Base-by-base conservation (phyloP, 352 stramenopile species). In the Discostella stelligera region DNA sequence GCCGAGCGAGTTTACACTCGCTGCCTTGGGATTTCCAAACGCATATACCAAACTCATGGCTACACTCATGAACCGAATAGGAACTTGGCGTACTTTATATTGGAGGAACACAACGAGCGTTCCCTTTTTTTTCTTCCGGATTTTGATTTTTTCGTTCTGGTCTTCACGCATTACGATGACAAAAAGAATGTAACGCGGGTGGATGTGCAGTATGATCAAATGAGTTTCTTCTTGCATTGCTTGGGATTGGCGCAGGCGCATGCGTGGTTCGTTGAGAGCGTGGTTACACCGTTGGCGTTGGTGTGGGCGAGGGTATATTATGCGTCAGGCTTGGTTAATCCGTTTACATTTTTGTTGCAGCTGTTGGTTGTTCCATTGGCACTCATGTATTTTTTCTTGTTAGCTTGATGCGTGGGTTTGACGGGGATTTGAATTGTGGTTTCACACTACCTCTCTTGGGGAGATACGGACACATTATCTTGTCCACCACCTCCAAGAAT, bases 191-290 rank as follows among this genome's bases (percentile, higher is more conserved):
- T 80, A 9, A 80, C 66, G 16, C 52, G 41, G 23, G 73, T 80
- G 27, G 66, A 74, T 44, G 73, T 80, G 18, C 73, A 80, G 41
- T 80, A 80, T 53, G 65, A 75, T 71, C 73, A 80, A 39, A 53
- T 76, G 23, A 69, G 59, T 37, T 80, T 80, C 52, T 80, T 80
- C 44, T 49, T 80, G 3, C 73, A 80, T 72, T 80, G 73, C 41
- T 46, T 71, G 32, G 73, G 73, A 13, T 25, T 80, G n/a, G 65
- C 66, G n/a, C 65, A 76, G 27, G 50, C 20, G 18, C 66, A 70
- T 53, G 56, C 50, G 4, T 76, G 58, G 66, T 23, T 76, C 16
- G 52, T 80, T 14, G 73, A 74, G 18, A 52, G 30, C 5, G 23
- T 80, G 20, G 64, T 80, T 32, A 80, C 73, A 48, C 73, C 59